phyloP scores from a whole-genome alignment of 106 monocot species.

The Dendrobium officinale region DNA sequence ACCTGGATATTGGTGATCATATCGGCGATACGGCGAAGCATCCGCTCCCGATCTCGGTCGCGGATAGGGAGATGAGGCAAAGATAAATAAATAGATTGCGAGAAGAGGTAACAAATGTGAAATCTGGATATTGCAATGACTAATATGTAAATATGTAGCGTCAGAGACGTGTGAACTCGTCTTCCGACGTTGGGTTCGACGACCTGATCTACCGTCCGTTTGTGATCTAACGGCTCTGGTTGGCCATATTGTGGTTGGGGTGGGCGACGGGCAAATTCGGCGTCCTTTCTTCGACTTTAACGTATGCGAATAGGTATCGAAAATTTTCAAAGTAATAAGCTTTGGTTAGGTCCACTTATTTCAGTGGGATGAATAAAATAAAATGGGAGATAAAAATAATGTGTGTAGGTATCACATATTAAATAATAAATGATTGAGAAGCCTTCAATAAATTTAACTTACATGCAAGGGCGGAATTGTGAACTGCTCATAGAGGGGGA shows the following conservation, averaged over 20 bases:
- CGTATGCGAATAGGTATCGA: not conserved
- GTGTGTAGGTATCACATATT: too few relatives aligned
- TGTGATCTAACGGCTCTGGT: not conserved
- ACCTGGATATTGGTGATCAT: not conserved
- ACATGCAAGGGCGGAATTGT: too few relatives aligned
- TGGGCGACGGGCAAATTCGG: conserved; percentile 2
- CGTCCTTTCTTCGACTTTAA: not conserved
- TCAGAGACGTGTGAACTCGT: conserved; percentile 10
- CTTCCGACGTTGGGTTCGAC: not conserved
- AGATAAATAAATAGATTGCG: not conserved
- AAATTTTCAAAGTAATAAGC: not conserved
- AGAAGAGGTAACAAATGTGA: not conserved
- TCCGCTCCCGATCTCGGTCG: not conserved
- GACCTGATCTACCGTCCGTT: not conserved
- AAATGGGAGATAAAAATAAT: not conserved
- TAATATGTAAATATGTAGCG: not conserved
- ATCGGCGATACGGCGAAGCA: not conserved
- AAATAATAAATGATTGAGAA: too few relatives aligned
- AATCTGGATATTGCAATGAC: not conserved
- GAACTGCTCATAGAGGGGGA: too few relatives aligned
- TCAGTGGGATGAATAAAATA: too few relatives aligned
- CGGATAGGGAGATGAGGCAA: not conserved
- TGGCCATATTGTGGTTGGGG: not conserved
- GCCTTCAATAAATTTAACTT: too few relatives aligned
- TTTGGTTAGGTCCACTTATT: not conserved